Percentiles rank a stretch among this genome's conserved stretches.
phyloP scores from a whole-genome alignment of 2,329 filamentous ascomycete species.

The Epichloe sp. region DNA sequence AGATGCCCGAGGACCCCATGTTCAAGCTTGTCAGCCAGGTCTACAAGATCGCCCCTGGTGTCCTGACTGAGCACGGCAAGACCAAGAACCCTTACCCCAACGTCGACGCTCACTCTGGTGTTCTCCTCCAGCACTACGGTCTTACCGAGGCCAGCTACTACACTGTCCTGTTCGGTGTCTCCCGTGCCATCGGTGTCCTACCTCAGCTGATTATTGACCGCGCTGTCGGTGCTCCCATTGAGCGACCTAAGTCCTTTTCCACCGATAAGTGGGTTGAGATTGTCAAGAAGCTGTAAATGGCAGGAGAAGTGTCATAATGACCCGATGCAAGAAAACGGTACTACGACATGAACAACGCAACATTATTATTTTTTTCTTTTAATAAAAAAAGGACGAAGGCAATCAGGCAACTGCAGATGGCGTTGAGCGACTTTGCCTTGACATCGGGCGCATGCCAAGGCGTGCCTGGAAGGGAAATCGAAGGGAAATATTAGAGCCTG shows the following conservation, averaged over 20 bases:
- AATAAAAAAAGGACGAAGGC: not conserved
- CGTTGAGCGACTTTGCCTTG: not conserved
- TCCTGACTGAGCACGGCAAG: constrained; percentile 99
- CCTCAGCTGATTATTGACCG: constrained; percentile 99
- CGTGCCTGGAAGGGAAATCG: not conserved
- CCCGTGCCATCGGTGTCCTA: constrained; percentile 93
- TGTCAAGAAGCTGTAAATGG: constrained; percentile 71
- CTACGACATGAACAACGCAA: not conserved
- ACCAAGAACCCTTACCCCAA: constrained; percentile 99
- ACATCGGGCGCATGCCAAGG: not conserved
- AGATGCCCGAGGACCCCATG: constrained; percentile 95
- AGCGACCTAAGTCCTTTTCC: constrained; percentile 98
- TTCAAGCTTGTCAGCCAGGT: constrained; percentile 99
- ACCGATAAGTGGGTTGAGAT: constrained; percentile 95
- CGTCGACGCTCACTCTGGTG: constrained; percentile 97
- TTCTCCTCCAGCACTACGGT: constrained; percentile 98
- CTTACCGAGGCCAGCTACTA: constrained; percentile 99
- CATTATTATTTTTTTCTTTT: not conserved
- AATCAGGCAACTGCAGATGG: not conserved
- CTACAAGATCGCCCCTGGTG: constrained; percentile 98
- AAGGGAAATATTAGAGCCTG: constrained; percentile 5
- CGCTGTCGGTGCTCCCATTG: constrained; percentile 89
- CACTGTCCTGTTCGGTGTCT: constrained; percentile 98
- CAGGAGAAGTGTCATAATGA: not conserved
- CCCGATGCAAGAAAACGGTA: not conserved